Conservation (phyloP, 768 basidiomycete genomes). For the Bullera alba region DNA sequence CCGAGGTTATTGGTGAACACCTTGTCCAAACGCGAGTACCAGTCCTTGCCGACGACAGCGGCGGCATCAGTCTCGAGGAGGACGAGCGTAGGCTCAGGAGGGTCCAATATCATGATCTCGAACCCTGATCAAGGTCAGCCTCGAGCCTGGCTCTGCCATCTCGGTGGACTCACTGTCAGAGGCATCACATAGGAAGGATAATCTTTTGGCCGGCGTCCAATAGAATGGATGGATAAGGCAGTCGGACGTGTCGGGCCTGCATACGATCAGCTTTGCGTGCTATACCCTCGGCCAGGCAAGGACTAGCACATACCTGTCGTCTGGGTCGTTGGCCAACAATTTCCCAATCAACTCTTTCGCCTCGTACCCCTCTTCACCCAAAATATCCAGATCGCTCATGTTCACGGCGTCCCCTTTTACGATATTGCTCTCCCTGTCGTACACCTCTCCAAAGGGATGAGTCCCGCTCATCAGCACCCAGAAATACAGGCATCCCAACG, state of each 20-base stretch:
- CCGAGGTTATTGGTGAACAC: constrained; percentile 88
- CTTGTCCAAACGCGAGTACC: constrained; percentile 79
- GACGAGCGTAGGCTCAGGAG: constrained; percentile 67
- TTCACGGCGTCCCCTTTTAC: constrained; percentile 65
- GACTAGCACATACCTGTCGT: constrained; percentile 63
- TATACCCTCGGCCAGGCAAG: too few species aligned
- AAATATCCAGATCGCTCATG: constrained; percentile 63
- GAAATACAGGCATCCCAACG: constrained; percentile 89
- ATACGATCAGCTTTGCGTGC: constrained; percentile 4
- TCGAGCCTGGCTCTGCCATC: not conserved
- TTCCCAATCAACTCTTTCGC: constrained; percentile 67
- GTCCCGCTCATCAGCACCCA: constrained; percentile 81
- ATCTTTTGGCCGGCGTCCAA: constrained; percentile 79
- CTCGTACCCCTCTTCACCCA: constrained; percentile 92
- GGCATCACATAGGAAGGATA: constrained; percentile 93
- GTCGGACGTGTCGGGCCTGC: constrained; percentile 78
- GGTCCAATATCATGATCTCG: constrained; percentile 94
- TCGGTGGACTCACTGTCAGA: constrained; percentile 61
- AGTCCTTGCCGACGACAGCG: constrained; percentile 69
- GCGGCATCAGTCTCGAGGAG: constrained; percentile 65
- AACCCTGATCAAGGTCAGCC: constrained; percentile 49
- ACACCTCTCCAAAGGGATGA: constrained; percentile 90
- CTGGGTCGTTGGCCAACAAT: constrained; percentile 75
- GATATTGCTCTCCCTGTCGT: constrained; percentile 90
- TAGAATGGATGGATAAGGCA: constrained; percentile 92